These are phyloP conservation scores for Xylariaceae sp. DNA, from an alignment of 2,329 filamentous ascomycete species.

Conservation along the genomic window DNA sequence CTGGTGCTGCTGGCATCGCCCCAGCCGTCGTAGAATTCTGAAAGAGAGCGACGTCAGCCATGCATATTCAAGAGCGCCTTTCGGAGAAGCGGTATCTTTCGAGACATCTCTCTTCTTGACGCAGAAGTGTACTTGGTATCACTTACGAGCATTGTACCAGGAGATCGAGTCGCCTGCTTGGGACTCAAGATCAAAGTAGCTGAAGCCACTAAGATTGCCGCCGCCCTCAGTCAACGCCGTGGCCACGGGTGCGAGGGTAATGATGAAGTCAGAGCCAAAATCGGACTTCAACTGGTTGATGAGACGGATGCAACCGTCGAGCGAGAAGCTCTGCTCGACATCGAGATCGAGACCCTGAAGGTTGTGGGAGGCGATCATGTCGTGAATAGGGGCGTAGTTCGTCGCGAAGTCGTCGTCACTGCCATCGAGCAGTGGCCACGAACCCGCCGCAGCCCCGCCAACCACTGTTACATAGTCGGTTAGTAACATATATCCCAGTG, in stretches of 20 bases:
- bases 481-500: too few species aligned
- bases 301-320: constrained; percentile 61
- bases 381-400: constrained; percentile 67
- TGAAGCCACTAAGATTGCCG: constrained; percentile 73
- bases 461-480: too few species aligned
- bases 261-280: constrained; percentile 67
- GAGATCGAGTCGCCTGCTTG: constrained; percentile 62
- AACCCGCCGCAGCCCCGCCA: constrained; percentile 65
- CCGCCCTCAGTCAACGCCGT: constrained; percentile 57
- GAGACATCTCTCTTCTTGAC: background rate
- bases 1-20: constrained; percentile 49
- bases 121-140: background rate
- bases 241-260: constrained; percentile 79
- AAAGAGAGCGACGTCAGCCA: background rate
- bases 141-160: constrained; percentile 73
- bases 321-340: constrained; percentile 71
- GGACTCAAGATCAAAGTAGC: constrained; percentile 70
- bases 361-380: constrained; percentile 56
- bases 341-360: constrained; percentile 74
- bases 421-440: constrained; percentile 25
- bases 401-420: constrained; percentile 56
- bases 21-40: constrained; percentile 87
- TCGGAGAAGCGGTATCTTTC: background rate
- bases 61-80: background rate
- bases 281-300: constrained; percentile 65